Evolutionary conservation across 2,329 filamentous ascomycete genomes (phyloP).

Genomic region (Verticillium albo-atrum): DNA sequence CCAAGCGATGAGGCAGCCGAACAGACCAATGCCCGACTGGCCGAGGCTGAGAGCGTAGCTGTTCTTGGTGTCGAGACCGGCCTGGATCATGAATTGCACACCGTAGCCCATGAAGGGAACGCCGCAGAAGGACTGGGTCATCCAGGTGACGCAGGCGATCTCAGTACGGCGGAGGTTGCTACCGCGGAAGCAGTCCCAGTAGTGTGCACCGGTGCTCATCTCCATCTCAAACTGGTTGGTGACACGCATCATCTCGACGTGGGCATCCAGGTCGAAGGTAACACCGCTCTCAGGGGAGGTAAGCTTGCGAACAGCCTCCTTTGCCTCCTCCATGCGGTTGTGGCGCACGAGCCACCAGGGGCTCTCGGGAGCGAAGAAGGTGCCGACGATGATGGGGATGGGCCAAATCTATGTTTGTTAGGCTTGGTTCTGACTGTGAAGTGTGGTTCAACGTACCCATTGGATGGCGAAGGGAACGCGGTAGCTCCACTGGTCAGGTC

Average conservation of each 20-base stretch:
- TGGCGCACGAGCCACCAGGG: slow-evolving; percentile 49
- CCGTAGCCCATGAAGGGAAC: slow-evolving; percentile 40
- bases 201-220: slow-evolving; percentile 36
- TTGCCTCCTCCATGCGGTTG: slow-evolving; percentile 34
- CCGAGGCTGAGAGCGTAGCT: slow-evolving; percentile 42
- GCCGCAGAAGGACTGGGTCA: slow-evolving; percentile 43
- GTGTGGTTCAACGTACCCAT: slow-evolving; percentile 30
- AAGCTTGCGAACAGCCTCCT: slow-evolving; percentile 34
- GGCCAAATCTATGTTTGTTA: slow-evolving; percentile 31
- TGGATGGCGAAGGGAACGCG: slow-evolving; percentile 46
- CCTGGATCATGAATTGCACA: slow-evolving; percentile 28
- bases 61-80: slow-evolving; percentile 37
- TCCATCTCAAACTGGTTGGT: slow-evolving; percentile 46
- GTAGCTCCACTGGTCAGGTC: slow-evolving; percentile 41
- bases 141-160: slow-evolving; percentile 44
- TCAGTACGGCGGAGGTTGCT: slow-evolving; percentile 48
- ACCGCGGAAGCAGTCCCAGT: slow-evolving; percentile 48
- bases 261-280: slow-evolving; percentile 39
- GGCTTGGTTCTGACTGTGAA: too few species aligned
- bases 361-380: slow-evolving; percentile 41
- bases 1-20: slow-evolving; percentile 49
- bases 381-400: slow-evolving; percentile 37
- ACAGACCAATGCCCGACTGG: slow-evolving; percentile 44
- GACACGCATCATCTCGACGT: slow-evolving; percentile 50
- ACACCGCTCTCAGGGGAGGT: slow-evolving; percentile 29